Percentiles rank a stretch among this genome's conserved stretches.
Conservation (phyloP, 2,329 filamentous ascomycete genomes). For the Saccharata proteae region DNA sequence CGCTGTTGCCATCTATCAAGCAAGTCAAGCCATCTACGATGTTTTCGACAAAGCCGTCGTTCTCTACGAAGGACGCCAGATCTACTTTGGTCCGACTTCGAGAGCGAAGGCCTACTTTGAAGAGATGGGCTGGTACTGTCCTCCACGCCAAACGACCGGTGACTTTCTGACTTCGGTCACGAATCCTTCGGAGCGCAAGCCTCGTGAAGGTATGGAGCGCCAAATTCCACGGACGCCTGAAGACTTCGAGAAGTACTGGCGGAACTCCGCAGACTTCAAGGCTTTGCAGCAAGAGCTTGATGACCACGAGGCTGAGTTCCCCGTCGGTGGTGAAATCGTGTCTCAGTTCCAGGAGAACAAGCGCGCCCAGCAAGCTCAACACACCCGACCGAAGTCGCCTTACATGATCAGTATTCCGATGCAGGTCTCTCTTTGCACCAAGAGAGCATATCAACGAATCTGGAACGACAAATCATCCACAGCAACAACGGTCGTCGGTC, state of each 20-base stretch:
- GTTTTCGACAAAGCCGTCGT: conserved; percentile 63
- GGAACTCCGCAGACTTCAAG: conserved; percentile 34
- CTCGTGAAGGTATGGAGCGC: conserved; percentile 30
- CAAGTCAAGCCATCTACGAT: conserved; percentile 42
- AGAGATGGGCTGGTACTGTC: conserved; percentile 56
- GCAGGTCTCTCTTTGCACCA: conserved; percentile 22
- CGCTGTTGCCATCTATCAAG: conserved; percentile 48
- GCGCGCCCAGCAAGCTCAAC: conserved; percentile 40
- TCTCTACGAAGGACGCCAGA: conserved; percentile 64
- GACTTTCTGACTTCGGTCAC: conserved; percentile 70
- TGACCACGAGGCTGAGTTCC: conserved; percentile 36
- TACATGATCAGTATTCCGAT: conserved; percentile 46
- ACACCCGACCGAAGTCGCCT: conserved; percentile 42
- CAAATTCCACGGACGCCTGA: conserved; percentile 36
- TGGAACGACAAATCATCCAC: conserved; percentile 21
- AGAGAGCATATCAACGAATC: conserved; percentile 22
- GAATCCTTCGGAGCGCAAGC: conserved; percentile 30
- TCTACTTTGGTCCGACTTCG: conserved; percentile 56
- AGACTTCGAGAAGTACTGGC: conserved; percentile 41
- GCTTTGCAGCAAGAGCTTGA: conserved; percentile 37
- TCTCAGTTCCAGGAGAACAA: conserved; percentile 26
- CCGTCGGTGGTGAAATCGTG: conserved; percentile 16
- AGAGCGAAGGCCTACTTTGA: conserved; percentile 55
- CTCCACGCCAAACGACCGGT: conserved; percentile 53
- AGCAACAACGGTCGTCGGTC: conserved; percentile 27